Evolutionary conservation across 140 eudicot species (phyloP), one percentile per base, ranked within the genome.

Genomic region (Cichorium intybus): DNA sequence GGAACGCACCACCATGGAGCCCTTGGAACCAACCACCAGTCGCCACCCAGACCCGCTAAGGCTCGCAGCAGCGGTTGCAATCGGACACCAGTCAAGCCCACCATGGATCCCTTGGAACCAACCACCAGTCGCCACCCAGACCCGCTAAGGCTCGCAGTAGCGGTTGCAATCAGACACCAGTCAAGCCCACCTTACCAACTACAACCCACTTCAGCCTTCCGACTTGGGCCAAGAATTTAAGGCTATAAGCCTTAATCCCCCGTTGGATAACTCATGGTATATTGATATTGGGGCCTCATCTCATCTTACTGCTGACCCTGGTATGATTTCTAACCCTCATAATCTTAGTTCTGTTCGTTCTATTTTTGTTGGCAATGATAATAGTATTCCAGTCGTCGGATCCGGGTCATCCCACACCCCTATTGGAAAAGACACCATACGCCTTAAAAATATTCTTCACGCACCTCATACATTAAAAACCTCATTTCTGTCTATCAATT

Each of bases 311-410:
- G 4, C 21, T 14, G 52, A 46, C 52, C 16, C 52, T 14, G 21
- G 52, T 46, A 14, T 16, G 52, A 46, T 46, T 16, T 1, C 52
- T 46, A n/a, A 46, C 7, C 52, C 22, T 15, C 6, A n/a, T 46
- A 46, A 46, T 46, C 21, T n/a, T 46, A 46, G 52, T 46, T 14
- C 21, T 46, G 22, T 46, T 35, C 23, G 41, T 60, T 46, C 24
- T 60, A 12, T 27, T 27, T 60, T 35, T 35, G 34, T 60, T 37
- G 66, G 66, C 15, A 37, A 60, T 34, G 52, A 52, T 18, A 34
- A 11, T 18, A 17, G 47, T n/a, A 60, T 60, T 60, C 51, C 50
- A 2, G 22, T 60, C 20, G 10, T 1, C 24, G 66, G 66, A 8
- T 60, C 41, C 41, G 51, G 66, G 2, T 16, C 29, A 5, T n/a